These are phyloP conservation scores for Aciculosporium take DNA, from an alignment of 2,329 filamentous ascomycete genomes.

Conservation along the genomic window DNA sequence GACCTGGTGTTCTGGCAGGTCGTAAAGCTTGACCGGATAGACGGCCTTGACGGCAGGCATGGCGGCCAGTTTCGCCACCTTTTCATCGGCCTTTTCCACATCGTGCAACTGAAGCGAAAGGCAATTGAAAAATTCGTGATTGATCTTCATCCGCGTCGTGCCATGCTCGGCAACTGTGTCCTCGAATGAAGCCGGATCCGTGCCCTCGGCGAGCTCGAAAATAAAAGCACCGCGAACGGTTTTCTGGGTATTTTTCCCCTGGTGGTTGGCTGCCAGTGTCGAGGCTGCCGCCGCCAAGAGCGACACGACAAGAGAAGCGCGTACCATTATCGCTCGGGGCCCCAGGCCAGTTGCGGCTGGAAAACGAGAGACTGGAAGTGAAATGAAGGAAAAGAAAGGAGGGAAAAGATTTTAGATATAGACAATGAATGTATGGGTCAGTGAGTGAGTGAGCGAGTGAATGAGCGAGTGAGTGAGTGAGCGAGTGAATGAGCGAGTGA, in stretches of 20 bases:
- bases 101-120: slow-evolving; percentile 39
- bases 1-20: slow-evolving; percentile 30
- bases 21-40: slow-evolving; percentile 32
- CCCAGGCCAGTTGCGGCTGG: neutral
- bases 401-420: no score
- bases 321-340: slow-evolving; percentile 6
- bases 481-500: no score
- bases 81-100: slow-evolving; percentile 26
- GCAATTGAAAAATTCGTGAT: slow-evolving; percentile 39
- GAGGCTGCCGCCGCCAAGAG: slow-evolving; percentile 8
- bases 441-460: no score
- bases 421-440: no score
- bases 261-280: slow-evolving; percentile 3
- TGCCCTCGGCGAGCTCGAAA: slow-evolving; percentile 9
- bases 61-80: slow-evolving; percentile 25
- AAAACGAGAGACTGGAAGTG: neutral
- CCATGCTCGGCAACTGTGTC: slow-evolving; percentile 18
- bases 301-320: slow-evolving; percentile 8
- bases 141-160: slow-evolving; percentile 31
- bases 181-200: slow-evolving; percentile 11
- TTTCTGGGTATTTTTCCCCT: neutral
- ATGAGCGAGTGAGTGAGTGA: no score
- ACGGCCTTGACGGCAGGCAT: slow-evolving; percentile 33
- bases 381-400: neutral
- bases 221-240: slow-evolving; percentile 11